Percentiles rank a stretch among this genome's conserved stretches.
These are phyloP conservation scores for Clonostachys byssicola DNA, from an alignment of 2,329 filamentous ascomycete genomes.

Conservation along the genomic window DNA sequence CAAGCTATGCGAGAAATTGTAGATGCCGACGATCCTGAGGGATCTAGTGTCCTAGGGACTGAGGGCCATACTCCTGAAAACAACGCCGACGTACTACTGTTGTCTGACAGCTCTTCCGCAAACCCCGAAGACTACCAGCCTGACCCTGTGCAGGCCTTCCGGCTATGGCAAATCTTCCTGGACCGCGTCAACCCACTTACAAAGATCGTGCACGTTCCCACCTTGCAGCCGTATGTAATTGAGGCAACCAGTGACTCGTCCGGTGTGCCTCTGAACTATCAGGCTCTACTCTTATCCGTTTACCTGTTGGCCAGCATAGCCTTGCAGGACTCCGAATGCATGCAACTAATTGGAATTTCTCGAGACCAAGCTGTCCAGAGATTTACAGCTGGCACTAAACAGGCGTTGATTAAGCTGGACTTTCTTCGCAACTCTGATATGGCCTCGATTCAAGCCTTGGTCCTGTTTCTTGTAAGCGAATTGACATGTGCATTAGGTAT, in stretches of 20 bases:
- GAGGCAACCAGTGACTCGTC: constrained; percentile 55
- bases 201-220: constrained; percentile 70
- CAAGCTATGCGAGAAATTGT: constrained; percentile 56
- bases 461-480: constrained; percentile 48
- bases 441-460: constrained; percentile 52
- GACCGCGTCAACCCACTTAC: constrained; percentile 72
- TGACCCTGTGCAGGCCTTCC: constrained; percentile 59
- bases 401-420: constrained; percentile 43
- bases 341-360: constrained; percentile 42
- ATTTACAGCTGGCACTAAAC: constrained; percentile 47
- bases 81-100: constrained; percentile 44
- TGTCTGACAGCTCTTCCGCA: constrained; percentile 28
- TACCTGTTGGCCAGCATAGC: constrained; percentile 58
- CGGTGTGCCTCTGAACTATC: constrained; percentile 50
- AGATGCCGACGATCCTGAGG: constrained; percentile 41
- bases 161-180: constrained; percentile 71
- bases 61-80: constrained; percentile 47
- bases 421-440: constrained; percentile 58
- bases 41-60: constrained; percentile 42
- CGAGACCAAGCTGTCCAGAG: constrained; percentile 44
- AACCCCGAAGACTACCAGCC: constrained; percentile 55
- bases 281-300: constrained; percentile 61
- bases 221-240: constrained; percentile 60
- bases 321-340: constrained; percentile 50
- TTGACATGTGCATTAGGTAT: too few relatives aligned